A percentile compares a stretch with the other conserved stretches of the same genome.
phyloP scores from a whole-genome alignment of 2,329 filamentous ascomycete species.

The Colletotrichum tamarilloi region DNA sequence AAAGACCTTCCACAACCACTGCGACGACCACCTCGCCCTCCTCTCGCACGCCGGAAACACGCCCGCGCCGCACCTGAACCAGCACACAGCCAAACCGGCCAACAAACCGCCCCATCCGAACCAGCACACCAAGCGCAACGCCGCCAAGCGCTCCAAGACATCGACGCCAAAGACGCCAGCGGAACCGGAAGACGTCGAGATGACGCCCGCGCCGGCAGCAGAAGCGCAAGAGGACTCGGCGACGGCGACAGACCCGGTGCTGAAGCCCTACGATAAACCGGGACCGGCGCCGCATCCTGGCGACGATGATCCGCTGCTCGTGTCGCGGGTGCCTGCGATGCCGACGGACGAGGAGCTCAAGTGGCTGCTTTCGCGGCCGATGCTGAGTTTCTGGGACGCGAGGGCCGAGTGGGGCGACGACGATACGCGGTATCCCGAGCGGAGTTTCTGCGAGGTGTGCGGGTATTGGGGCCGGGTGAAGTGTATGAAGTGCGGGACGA shows the following conservation, averaged over 20 bases:
- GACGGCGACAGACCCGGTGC: slow-evolving; percentile 40
- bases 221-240: not conserved
- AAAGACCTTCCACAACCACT: slow-evolving; percentile 85
- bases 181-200: slow-evolving; percentile 47
- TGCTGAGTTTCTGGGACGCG: slow-evolving; percentile 76
- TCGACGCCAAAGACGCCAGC: slow-evolving; percentile 20
- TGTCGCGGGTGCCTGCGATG: slow-evolving; percentile 66
- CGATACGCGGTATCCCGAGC: slow-evolving; percentile 62
- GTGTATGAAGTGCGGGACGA: slow-evolving; percentile 82
- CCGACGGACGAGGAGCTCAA: slow-evolving; percentile 72
- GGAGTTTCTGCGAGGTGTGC: slow-evolving; percentile 81
- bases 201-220: slow-evolving; percentile 49
- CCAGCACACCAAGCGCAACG: slow-evolving; percentile 36
- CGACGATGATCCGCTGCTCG: slow-evolving; percentile 69
- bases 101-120: slow-evolving; percentile 34
- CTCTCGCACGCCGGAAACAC: slow-evolving; percentile 56
- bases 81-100: slow-evolving; percentile 43
- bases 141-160: slow-evolving; percentile 33
- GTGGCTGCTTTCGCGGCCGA: slow-evolving; percentile 70
- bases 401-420: slow-evolving; percentile 57
- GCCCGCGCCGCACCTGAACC: slow-evolving; percentile 39
- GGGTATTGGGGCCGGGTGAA: slow-evolving; percentile 84
- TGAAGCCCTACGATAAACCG: slow-evolving; percentile 47
- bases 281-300: slow-evolving; percentile 54
- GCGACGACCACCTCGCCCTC: slow-evolving; percentile 81